These are phyloP conservation scores for Dioscorea alata DNA, from an alignment of 106 monocot genomes.

Conservation along the genomic window DNA sequence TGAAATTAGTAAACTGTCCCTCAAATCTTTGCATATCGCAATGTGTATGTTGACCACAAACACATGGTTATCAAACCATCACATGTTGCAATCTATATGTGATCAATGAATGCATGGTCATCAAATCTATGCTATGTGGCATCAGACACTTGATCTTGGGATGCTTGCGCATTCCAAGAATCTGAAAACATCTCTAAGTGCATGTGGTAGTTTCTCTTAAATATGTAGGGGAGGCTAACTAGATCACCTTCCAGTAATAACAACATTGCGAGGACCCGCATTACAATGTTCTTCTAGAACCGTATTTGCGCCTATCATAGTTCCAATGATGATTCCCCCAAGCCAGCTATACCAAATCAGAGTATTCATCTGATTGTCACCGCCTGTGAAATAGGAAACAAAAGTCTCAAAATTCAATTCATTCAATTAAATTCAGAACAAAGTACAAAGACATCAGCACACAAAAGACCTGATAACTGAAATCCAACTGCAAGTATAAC, in stretches of 20 bases:
- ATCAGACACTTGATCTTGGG: no score
- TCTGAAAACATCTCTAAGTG: no score
- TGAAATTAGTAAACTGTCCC: no score
- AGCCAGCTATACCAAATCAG: slow-evolving; percentile 99
- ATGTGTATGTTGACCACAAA: no score
- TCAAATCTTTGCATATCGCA: no score
- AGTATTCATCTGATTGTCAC: slow-evolving; percentile 78
- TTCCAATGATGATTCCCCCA: slow-evolving; percentile 89
- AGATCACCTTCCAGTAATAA: slow-evolving; percentile 87
- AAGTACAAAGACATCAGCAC: neutral
- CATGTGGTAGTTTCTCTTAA: no score
- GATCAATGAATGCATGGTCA: no score
- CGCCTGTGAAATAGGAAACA: slow-evolving; percentile 40
- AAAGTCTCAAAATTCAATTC: neutral
- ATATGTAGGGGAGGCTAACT: no score
- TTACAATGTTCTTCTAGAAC: slow-evolving; percentile 90
- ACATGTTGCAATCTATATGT: no score
- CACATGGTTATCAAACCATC: no score
- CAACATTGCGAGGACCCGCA: slow-evolving; percentile 95
- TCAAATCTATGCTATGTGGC: no score
- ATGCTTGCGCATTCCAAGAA: no score
- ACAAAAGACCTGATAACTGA: slow-evolving; percentile 74
- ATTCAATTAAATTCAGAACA: neutral
- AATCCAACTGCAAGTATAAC: slow-evolving; percentile 89
- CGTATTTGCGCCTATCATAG: slow-evolving; percentile 91